Conservation (phyloP, 2,329 filamentous ascomycete genomes). For the Alternaria panax region DNA sequence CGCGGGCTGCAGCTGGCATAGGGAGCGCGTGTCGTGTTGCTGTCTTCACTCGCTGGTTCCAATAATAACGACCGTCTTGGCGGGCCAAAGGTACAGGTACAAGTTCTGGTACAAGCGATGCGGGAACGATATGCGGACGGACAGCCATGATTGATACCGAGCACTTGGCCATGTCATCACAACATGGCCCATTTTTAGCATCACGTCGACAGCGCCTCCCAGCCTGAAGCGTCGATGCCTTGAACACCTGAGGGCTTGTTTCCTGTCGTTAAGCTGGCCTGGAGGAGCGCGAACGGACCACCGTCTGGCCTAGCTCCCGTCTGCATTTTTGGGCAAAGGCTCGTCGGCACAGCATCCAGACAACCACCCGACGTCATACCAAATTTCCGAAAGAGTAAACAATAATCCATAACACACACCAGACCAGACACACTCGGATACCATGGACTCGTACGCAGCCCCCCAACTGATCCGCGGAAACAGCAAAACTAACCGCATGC, state of each 20-base stretch:
- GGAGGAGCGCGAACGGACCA: conserved; percentile 11
- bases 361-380: conserved; percentile 23
- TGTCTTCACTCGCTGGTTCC: too few relatives aligned
- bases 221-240: too few relatives aligned
- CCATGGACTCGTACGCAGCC: conserved; percentile 49
- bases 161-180: too few relatives aligned
- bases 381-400: not conserved
- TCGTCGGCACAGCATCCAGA: conserved; percentile 18
- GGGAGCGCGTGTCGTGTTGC: too few relatives aligned
- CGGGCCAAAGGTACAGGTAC: conserved; percentile 19
- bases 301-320: conserved; percentile 25
- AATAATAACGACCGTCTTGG: conserved; percentile 36
- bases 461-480: not conserved
- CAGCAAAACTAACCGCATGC: conserved; percentile 20
- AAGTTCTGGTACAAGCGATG: conserved; percentile 22
- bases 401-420: not conserved
- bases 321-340: conserved; percentile 34
- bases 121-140: conserved; percentile 9
- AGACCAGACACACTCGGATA: conserved; percentile 1
- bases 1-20: not conserved
- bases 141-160: too few relatives aligned
- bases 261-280: conserved; percentile 9
- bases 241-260: not conserved
- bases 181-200: not conserved
- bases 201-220: not conserved